Conservation (phyloP, 2,329 filamentous ascomycete genomes). For the Arthrobotrys pseudoclavata region DNA sequence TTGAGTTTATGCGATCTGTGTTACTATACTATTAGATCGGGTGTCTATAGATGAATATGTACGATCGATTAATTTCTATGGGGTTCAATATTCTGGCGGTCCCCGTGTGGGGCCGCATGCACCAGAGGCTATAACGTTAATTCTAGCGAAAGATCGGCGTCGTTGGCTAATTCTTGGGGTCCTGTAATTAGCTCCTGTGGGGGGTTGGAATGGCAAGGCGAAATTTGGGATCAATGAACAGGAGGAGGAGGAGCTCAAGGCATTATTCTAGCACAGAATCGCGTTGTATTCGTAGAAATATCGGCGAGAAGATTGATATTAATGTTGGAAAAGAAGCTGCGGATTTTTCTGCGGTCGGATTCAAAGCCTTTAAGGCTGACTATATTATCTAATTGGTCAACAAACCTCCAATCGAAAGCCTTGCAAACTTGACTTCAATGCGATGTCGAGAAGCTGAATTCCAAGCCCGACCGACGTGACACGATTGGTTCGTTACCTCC, state of each 20-base stretch:
- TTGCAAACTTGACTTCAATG: background rate
- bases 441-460: conserved; percentile 22
- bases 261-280: background rate
- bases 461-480: conserved; percentile 9
- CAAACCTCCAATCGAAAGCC: background rate
- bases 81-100: too few relatives aligned
- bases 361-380: background rate
- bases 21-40: background rate
- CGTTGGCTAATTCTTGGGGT: background rate
- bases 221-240: background rate
- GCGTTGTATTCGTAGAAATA: background rate
- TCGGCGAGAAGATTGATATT: background rate
- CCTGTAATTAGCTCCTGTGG: background rate
- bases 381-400: background rate
- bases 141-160: background rate
- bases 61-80: too few relatives aligned
- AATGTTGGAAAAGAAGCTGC: too few relatives aligned
- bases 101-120: too few relatives aligned
- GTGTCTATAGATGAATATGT: background rate
- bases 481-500: conserved; percentile 32
- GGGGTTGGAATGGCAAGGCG: background rate
- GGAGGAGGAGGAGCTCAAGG: conserved; percentile 4
- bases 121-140: background rate
- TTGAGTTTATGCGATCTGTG: background rate
- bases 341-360: too few relatives aligned